Evolutionary conservation across 2,329 filamentous ascomycete species (phyloP), one percentile per base, ranked within the genome.

Genomic region (Alternaria burnsii): DNA sequence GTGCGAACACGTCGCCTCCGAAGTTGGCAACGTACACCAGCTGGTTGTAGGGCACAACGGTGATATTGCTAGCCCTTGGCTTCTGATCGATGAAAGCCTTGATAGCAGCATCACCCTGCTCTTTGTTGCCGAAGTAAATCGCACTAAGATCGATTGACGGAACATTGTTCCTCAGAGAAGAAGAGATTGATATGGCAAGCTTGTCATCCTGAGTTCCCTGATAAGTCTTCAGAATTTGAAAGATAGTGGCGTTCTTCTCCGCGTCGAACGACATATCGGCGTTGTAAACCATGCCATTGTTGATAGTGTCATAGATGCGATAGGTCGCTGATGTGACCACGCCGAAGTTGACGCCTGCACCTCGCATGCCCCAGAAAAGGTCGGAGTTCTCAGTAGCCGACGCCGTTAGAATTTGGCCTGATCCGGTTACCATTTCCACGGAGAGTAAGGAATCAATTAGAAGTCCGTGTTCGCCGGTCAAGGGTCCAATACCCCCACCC

Each of bases 401-500:
- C 14, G 69, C 77, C 4, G 55, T 69, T 6, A 79, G 42, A 8
- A 79, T 56, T 4, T 66, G 56, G 10, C 76, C 77, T 5, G 46
- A 59, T 4, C 67, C 73, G n/a, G 71, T 71, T 5, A 79, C 71
- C 9, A 77, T 53, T 7, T 51, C 22, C 6, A 62, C 60, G 3
- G 54, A 59, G 6, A 61, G 14, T 12, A 71, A 44, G 5, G 55
- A 42, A 34, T 71, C 69, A 1, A 57, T 30, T 1, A 66, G 52
- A 11, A 66, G 10, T 6, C 69, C 69, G 44, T 85, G 76, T n/a
- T 77, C 71, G 0, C 84, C 82, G 28, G 80, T 82, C 22, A 87
- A 75, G 71, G 82, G 80, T 1, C 87, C 85, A 59, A 85, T 84
- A 0, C 86, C 86, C 20, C 85, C 86, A 3, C 85, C 85, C 3